Evolutionary conservation across 768 basidiomycete species (phyloP).

Genomic region (Pleurotus platypus): DNA sequence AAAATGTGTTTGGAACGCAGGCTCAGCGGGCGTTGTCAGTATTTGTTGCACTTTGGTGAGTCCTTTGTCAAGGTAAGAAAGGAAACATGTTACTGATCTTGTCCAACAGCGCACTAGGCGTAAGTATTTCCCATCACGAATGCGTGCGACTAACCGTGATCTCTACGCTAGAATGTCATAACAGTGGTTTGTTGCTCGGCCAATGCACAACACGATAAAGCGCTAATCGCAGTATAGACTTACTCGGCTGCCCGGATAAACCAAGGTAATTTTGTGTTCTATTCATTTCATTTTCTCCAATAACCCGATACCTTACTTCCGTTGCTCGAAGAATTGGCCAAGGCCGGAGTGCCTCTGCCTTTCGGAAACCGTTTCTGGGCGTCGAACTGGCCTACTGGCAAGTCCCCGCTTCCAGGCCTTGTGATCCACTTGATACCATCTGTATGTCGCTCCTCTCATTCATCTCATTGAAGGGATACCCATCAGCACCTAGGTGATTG

Average conservation of each 20-base stretch:
- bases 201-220: neutral
- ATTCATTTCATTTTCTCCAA: neutral
- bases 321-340: constrained; percentile 44
- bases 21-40: constrained; percentile 55
- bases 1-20: constrained; percentile 49
- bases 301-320: neutral
- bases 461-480: no score
- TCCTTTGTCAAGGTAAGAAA: no score
- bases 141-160: no score
- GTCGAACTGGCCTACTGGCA: constrained; percentile 58
- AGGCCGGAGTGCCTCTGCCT: constrained; percentile 59
- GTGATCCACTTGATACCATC: constrained; percentile 55
- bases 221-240: constrained; percentile 26
- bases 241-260: constrained; percentile 50
- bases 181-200: constrained; percentile 16
- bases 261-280: constrained; percentile 32
- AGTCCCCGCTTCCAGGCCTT: constrained; percentile 52
- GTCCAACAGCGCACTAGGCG: constrained; percentile 9
- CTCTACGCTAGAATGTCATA: constrained; percentile 17
- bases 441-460: constrained; percentile 20
- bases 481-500: no score
- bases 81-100: no score
- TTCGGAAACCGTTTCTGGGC: constrained; percentile 61
- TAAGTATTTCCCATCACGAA: neutral
- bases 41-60: constrained; percentile 53